Evolutionary conservation across 768 basidiomycete species (phyloP).

Genomic region (Boletus subcaerulescens): DNA sequence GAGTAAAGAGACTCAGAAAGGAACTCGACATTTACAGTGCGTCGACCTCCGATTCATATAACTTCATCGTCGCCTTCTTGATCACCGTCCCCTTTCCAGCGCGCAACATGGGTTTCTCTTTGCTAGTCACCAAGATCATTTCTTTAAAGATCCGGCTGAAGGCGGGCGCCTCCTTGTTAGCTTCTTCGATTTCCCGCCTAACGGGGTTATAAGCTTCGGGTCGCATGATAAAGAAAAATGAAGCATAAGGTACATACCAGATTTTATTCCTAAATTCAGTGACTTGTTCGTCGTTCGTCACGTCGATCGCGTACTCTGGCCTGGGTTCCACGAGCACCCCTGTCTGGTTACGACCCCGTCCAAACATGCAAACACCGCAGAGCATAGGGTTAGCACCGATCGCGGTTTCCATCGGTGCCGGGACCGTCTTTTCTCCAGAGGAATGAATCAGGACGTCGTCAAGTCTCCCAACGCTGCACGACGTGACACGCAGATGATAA

Average conservation of each 20-base stretch:
- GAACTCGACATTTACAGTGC: slow-evolving; percentile 31
- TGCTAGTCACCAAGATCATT: slow-evolving; percentile 45
- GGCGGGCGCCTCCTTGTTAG: slow-evolving; percentile 38
- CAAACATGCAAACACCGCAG: slow-evolving; percentile 1
- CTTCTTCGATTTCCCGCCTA: slow-evolving; percentile 41
- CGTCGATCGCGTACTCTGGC: slow-evolving; percentile 33
- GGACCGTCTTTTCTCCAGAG: slow-evolving; percentile 32
- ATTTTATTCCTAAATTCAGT: slow-evolving; percentile 36
- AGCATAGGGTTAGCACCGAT: background rate
- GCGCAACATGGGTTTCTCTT: slow-evolving; percentile 43
- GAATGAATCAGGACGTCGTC: background rate
- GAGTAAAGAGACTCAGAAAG: too few relatives aligned
- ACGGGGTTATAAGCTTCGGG: too few relatives aligned
- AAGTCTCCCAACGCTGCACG: background rate
- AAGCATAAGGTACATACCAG: slow-evolving; percentile 4
- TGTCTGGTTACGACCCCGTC: slow-evolving; percentile 1
- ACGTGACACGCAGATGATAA: background rate
- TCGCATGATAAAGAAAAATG: background rate
- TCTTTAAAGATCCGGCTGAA: slow-evolving; percentile 50
- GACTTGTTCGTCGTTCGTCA: slow-evolving; percentile 25
- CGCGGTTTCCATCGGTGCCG: slow-evolving; percentile 6
- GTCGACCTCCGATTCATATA: slow-evolving; percentile 47
- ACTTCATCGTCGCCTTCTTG: slow-evolving; percentile 37
- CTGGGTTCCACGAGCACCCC: slow-evolving; percentile 34
- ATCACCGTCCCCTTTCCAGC: slow-evolving; percentile 46